These are phyloP conservation scores for Fusarium siculi DNA, from an alignment of 2,329 filamentous ascomycete species.

Conservation along the genomic window DNA sequence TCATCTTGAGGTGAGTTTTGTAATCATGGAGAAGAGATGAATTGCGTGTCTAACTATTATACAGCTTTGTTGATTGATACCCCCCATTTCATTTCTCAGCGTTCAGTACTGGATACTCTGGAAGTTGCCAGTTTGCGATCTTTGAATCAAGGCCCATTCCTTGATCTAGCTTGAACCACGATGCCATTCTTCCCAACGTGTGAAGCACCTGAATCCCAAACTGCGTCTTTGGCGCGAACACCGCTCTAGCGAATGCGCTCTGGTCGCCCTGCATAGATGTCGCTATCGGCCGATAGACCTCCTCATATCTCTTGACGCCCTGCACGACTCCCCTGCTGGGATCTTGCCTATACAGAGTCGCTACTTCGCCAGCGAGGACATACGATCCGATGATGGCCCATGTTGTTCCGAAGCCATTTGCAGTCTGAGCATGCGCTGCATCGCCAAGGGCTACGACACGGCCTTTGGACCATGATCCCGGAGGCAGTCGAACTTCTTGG, in stretches of 20 bases:
- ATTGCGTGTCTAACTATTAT: background rate
- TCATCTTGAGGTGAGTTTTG: slow-evolving; percentile 13
- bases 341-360: slow-evolving; percentile 1
- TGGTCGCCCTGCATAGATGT: background rate
- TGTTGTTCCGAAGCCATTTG: slow-evolving; percentile 13
- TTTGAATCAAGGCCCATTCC: slow-evolving; percentile 8
- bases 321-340: slow-evolving; percentile 10
- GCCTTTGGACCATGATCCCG: slow-evolving; percentile 13
- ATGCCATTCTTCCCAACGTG: background rate
- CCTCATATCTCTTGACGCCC: slow-evolving; percentile 19
- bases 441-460: slow-evolving; percentile 11
- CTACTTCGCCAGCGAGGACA: slow-evolving; percentile 7
- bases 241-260: background rate
- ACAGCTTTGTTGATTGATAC: background rate
- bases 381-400: slow-evolving; percentile 14
- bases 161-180: slow-evolving; percentile 3
- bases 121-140: slow-evolving; percentile 19
- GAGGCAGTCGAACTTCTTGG: background rate
- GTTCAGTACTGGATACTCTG: slow-evolving; percentile 18
- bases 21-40: background rate
- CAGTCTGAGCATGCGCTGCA: slow-evolving; percentile 13
- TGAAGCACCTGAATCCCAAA: slow-evolving; percentile 12
- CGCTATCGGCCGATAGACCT: slow-evolving; percentile 13
- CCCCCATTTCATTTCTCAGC: background rate
- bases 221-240: background rate